A percentile compares a stretch with the other conserved stretches of the same genome.
phyloP scores from a whole-genome alignment of 1,284 basidiomycete genomes.

The Trichosporon asahii region DNA sequence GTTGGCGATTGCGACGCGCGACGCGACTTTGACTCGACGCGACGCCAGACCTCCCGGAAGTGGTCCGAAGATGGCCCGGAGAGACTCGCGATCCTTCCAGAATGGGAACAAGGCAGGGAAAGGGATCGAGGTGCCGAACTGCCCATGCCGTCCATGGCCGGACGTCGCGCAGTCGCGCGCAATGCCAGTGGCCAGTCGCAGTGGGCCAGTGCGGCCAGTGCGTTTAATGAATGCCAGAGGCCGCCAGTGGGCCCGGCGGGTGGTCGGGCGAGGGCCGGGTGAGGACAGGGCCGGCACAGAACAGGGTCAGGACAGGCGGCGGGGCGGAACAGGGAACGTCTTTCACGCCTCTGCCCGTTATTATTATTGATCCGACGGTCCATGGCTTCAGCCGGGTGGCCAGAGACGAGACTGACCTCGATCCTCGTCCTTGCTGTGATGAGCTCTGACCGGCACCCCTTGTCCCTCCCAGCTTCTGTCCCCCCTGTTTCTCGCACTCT shows the following conservation, averaged over 20 bases:
- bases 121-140: neutral
- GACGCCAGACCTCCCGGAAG: neutral
- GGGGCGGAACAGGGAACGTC: conserved; percentile 2
- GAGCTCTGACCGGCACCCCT: neutral
- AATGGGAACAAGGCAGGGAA: neutral
- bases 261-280: neutral
- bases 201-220: conserved; percentile 7
- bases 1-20: neutral
- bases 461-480: neutral
- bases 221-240: neutral
- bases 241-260: neutral
- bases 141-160: neutral
- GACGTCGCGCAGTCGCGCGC: neutral
- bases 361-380: conserved; percentile 9
- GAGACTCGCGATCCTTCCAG: conserved; percentile 2
- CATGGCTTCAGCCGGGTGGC: neutral
- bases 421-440: neutral
- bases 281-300: neutral
- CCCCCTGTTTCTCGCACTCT: neutral
- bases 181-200: neutral
- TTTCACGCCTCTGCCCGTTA: neutral
- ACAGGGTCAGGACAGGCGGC: neutral
- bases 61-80: neutral
- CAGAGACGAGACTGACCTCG: neutral
- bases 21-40: conserved; percentile 3